Conservation (phyloP, 176 grass and related monocot species). For the Rhipidocladum racemiflorum region DNA sequence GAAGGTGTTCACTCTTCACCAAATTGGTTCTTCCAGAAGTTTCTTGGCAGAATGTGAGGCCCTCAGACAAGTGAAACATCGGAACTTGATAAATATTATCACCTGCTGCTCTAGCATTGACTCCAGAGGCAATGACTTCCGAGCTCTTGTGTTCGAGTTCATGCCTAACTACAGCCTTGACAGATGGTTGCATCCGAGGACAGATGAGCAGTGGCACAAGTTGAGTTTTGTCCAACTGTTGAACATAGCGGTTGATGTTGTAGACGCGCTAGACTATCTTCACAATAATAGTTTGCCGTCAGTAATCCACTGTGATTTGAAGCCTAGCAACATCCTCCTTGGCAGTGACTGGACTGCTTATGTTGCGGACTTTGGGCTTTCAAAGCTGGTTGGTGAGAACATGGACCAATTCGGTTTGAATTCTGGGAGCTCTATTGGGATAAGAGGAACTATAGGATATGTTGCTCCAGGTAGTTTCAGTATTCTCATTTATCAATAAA, state of each 20-base stretch:
- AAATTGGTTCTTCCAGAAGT: constrained; percentile 36
- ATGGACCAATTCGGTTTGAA: not conserved
- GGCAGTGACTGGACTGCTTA: constrained; percentile 36
- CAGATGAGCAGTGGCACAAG: constrained; percentile 2
- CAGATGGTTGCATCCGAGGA: constrained; percentile 47
- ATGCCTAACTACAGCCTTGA: constrained; percentile 54
- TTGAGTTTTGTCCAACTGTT: constrained; percentile 30
- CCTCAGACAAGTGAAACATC: constrained; percentile 42
- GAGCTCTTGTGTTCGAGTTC: constrained; percentile 55
- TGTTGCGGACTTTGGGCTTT: constrained; percentile 40
- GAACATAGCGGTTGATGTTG: constrained; percentile 48
- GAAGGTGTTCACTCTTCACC: constrained; percentile 47
- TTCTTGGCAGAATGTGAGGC: constrained; percentile 58
- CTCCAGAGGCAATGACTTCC: constrained; percentile 43
- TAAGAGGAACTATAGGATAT: constrained; percentile 27
- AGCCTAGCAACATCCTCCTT: constrained; percentile 47
- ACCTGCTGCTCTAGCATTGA: constrained; percentile 51
- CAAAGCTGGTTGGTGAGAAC: constrained; percentile 16
- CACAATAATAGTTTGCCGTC: constrained; percentile 24
- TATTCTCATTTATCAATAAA: not conserved
- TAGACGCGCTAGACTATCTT: constrained; percentile 42
- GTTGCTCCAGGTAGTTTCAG: constrained; percentile 39
- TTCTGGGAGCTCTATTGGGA: not conserved
- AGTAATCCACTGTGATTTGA: constrained; percentile 40
- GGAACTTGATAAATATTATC: constrained; percentile 52